phyloP scores from a whole-genome alignment of 1,139 yeast genomes.

The Geotrichum phurueaensis region DNA sequence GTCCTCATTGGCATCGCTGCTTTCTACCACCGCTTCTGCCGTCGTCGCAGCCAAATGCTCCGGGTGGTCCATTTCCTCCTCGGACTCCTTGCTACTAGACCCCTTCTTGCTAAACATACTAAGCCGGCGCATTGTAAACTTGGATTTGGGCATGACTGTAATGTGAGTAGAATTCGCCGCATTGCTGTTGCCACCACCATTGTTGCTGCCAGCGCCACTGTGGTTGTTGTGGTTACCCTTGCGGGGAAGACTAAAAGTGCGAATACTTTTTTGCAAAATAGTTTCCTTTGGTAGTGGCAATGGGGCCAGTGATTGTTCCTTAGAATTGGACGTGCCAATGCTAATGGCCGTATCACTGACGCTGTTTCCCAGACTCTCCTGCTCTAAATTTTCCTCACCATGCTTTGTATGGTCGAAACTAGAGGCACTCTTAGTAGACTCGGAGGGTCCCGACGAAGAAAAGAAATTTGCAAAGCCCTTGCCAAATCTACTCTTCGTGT shows the following conservation, averaged over 20 bases:
- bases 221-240: neutral
- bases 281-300: slow-evolving; percentile 18
- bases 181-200: neutral
- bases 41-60: neutral
- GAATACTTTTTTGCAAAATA: slow-evolving; percentile 31
- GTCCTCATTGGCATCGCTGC: neutral
- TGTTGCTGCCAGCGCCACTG: neutral
- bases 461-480: slow-evolving; percentile 28
- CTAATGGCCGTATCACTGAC: slow-evolving; percentile 13
- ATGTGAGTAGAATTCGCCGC: neutral
- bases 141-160: neutral
- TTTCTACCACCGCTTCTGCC: neutral
- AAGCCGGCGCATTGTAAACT: slow-evolving; percentile 13
- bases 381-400: slow-evolving; percentile 9
- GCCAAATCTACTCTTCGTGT: slow-evolving; percentile 19
- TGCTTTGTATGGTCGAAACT: neutral
- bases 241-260: slow-evolving; percentile 25
- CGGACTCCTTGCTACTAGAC: slow-evolving; percentile 5
- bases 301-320: slow-evolving; percentile 14
- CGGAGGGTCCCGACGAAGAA: slow-evolving; percentile 13
- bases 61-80: slow-evolving; percentile 12
- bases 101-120: slow-evolving; percentile 17
- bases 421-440: neutral
- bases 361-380: slow-evolving; percentile 5
- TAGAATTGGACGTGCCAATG: slow-evolving; percentile 14